A percentile compares a stretch with the other conserved stretches of the same genome.
Evolutionary conservation across 768 basidiomycete species (phyloP).

Genomic region (Mycena capillaripes): DNA sequence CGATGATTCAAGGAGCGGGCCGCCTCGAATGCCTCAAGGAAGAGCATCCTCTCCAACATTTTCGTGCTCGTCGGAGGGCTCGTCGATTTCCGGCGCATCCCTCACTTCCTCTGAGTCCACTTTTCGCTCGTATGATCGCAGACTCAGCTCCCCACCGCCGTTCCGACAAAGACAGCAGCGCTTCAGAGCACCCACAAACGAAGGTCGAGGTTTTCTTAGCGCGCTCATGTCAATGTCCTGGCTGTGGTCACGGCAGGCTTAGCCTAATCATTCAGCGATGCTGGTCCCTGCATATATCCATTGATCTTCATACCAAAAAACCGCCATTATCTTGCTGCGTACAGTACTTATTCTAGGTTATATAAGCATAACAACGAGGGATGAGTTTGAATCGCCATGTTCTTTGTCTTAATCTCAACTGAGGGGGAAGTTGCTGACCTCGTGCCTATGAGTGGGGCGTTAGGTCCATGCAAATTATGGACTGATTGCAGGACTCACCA

Average conservation of each 20-base stretch:
- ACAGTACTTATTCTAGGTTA: no score
- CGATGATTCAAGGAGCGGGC: not conserved
- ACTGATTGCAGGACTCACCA: not conserved
- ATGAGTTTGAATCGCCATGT: no score
- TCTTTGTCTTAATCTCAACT: no score
- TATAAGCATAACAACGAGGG: no score
- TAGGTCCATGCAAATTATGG: no score
- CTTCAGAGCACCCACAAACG: not conserved
- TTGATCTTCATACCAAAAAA: no score
- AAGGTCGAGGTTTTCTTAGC: not conserved
- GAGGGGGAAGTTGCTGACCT: slow-evolving; percentile 5
- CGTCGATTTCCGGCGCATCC: slow-evolving; percentile 1
- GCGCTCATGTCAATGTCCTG: slow-evolving; percentile 2
- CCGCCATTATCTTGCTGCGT: no score
- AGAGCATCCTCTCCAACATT: slow-evolving; percentile 16
- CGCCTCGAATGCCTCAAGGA: not conserved
- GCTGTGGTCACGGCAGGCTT: not conserved
- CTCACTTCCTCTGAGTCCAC: not conserved
- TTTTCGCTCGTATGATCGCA: slow-evolving; percentile 1
- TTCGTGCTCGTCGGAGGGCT: slow-evolving; percentile 15
- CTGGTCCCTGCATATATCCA: no score
- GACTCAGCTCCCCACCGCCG: slow-evolving; percentile 29
- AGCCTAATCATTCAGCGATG: not conserved
- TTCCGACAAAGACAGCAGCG: not conserved
- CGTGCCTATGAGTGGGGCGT: not conserved